These are phyloP conservation scores for Trichoderma sp. DNA, from an alignment of 2,329 filamentous ascomycete species.

Conservation along the genomic window DNA sequence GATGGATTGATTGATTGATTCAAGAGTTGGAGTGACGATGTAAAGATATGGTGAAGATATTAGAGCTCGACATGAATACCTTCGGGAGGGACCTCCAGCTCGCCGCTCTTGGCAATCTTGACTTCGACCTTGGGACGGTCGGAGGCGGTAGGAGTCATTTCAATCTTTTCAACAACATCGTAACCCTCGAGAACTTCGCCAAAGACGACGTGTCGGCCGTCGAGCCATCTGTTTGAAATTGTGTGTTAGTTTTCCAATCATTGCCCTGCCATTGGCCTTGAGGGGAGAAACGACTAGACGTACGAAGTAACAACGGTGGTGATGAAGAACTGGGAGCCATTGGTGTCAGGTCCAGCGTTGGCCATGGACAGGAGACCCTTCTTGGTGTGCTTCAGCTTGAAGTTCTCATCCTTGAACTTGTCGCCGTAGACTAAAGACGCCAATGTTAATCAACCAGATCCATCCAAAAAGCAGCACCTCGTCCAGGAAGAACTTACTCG, in stretches of 20 bases:
- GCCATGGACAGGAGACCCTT: conserved; percentile 83
- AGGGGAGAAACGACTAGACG: conserved; percentile 32
- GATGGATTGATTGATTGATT: conserved; percentile 5
- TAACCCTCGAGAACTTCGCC: conserved; percentile 87
- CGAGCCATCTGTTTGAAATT: conserved; percentile 64
- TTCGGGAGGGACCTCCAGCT: conserved; percentile 81
- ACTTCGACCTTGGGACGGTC: conserved; percentile 70
- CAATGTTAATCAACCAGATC: not conserved
- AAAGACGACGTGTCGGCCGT: conserved; percentile 84
- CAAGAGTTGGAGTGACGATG: conserved; percentile 27
- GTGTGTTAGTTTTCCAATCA: conserved; percentile 20
- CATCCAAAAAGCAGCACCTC: not conserved
- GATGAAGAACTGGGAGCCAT: conserved; percentile 90
- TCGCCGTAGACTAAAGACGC: conserved; percentile 67
- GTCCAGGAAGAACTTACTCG: conserved; percentile 56
- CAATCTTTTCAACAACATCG: conserved; percentile 76
- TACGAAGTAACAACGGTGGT: conserved; percentile 78
- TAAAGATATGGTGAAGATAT: conserved; percentile 35
- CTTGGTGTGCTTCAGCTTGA: conserved; percentile 91
- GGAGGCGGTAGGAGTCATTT: conserved; percentile 65
- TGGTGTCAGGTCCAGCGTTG: conserved; percentile 82
- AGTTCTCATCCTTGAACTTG: conserved; percentile 89
- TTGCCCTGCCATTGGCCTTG: not conserved
- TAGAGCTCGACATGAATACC: conserved; percentile 91
- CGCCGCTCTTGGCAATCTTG: conserved; percentile 82